phyloP scores from a whole-genome alignment of 345 rosid species.

The Melastoma malabathricum region DNA sequence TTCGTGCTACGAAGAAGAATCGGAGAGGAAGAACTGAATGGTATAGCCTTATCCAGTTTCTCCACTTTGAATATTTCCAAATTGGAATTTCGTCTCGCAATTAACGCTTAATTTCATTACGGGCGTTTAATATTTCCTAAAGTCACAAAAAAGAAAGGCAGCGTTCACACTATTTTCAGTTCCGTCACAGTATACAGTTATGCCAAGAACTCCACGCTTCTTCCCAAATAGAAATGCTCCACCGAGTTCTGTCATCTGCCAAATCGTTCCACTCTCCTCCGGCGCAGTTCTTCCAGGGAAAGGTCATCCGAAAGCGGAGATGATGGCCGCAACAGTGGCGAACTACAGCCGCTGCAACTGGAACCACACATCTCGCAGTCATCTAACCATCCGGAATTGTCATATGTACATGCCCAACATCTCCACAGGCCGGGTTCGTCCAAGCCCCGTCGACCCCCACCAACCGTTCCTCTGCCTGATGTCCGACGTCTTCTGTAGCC shows the following conservation, averaged over 20 bases:
- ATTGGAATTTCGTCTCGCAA: too few relatives aligned
- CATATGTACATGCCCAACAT: constrained; percentile 79
- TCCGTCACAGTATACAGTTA: too few relatives aligned
- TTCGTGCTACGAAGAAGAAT: too few relatives aligned
- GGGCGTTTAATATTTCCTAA: too few relatives aligned
- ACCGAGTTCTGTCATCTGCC: constrained; percentile 16
- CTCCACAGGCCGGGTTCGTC: constrained; percentile 47
- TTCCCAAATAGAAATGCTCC: too few relatives aligned
- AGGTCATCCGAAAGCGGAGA: constrained; percentile 20
- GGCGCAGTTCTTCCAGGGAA: constrained; percentile 66
- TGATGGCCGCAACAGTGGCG: constrained; percentile 12
- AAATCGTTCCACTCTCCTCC: constrained; percentile 72
- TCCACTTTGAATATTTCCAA: too few relatives aligned
- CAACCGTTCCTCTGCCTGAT: constrained; percentile 64
- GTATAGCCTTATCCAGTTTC: too few relatives aligned
- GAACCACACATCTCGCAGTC: constrained; percentile 87
- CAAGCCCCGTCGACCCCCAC: constrained; percentile 31
- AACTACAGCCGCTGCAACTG: constrained; percentile 17
- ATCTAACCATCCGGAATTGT: constrained; percentile 46
- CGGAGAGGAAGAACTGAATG: too few relatives aligned
- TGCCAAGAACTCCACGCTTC: too few relatives aligned
- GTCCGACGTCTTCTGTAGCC: constrained; percentile 25
- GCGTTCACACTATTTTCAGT: too few relatives aligned
- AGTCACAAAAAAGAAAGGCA: too few relatives aligned
- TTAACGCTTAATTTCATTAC: too few relatives aligned